phyloP scores from a whole-genome alignment of 257 asterid genomes.

The Nicotiana otophora region DNA sequence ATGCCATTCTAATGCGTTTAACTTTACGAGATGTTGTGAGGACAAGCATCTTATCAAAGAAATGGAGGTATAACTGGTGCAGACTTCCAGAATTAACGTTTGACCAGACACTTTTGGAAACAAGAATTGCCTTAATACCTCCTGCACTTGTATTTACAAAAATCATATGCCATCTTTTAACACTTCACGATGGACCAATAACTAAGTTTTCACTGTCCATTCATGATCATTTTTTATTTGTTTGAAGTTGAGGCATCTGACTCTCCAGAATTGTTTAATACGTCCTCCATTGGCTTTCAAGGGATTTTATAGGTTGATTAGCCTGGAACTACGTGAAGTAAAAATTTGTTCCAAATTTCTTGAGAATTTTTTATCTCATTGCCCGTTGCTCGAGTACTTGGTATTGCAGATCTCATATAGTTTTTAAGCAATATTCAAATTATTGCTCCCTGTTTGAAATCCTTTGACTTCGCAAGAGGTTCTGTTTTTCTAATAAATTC shows the following conservation, averaged over 20 bases:
- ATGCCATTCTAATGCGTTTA: background rate
- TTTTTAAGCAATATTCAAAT: background rate
- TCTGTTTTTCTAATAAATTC: background rate
- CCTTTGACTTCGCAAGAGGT: background rate
- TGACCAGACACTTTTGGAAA: too few species aligned
- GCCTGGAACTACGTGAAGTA: background rate
- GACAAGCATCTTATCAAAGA: too few species aligned
- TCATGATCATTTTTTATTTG: background rate
- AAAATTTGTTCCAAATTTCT: background rate
- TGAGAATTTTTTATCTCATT: conserved; percentile 8
- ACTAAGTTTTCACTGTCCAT: too few species aligned
- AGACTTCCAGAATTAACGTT: too few species aligned
- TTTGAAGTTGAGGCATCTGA: background rate
- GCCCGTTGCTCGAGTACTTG: conserved; percentile 8
- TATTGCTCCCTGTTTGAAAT: conserved; percentile 11
- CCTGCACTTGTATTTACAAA: too few species aligned
- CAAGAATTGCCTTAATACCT: too few species aligned
- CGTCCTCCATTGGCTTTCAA: background rate
- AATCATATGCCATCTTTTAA: too few species aligned
- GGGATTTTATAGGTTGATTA: conserved; percentile 10
- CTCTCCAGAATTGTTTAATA: conserved; percentile 4
- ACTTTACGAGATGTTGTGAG: too few species aligned
- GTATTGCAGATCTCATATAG: background rate
- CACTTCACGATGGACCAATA: too few species aligned
- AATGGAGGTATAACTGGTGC: too few species aligned